These are phyloP conservation scores for Pleurozium schreberi DNA, from an alignment of 225 moss, liverwort and hornwort species.

Conservation along the genomic window DNA sequence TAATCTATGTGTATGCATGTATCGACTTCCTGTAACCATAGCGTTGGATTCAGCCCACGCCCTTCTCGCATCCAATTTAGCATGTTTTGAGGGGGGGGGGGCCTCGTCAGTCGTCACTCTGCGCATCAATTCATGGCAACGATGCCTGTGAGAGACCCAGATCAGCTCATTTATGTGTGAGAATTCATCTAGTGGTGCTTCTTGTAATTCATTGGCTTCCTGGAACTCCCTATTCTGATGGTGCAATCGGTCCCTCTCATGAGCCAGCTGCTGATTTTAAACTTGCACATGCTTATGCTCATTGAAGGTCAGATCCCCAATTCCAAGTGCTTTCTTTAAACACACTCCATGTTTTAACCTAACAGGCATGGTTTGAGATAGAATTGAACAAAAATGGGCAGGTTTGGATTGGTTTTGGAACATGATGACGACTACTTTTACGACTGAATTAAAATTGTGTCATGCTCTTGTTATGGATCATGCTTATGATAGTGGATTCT, in stretches of 20 bases:
- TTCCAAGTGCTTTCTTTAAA: neutral
- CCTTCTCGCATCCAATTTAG: neutral
- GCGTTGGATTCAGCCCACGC: slow-evolving; percentile 13
- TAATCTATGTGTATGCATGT: slow-evolving; percentile 31
- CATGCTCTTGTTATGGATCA: neutral
- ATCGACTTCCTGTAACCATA: slow-evolving; percentile 18
- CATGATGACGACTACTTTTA: neutral
- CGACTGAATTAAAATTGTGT: neutral
- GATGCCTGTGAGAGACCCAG: neutral
- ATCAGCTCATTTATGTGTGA: neutral
- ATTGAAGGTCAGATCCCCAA: neutral
- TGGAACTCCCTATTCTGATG: neutral
- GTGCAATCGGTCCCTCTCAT: neutral
- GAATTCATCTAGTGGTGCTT: neutral
- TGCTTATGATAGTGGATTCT: neutral
- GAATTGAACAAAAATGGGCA: neutral
- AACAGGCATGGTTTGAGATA: neutral
- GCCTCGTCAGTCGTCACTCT: neutral
- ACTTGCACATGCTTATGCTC: neutral
- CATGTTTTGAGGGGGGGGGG: neutral
- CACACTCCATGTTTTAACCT: neutral
- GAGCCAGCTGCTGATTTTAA: neutral
- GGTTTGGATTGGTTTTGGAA: neutral
- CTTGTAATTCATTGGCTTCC: neutral
- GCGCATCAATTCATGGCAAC: neutral